phyloP scores from a whole-genome alignment of 2,329 filamentous ascomycete species.

The Clonostachys byssicola region DNA sequence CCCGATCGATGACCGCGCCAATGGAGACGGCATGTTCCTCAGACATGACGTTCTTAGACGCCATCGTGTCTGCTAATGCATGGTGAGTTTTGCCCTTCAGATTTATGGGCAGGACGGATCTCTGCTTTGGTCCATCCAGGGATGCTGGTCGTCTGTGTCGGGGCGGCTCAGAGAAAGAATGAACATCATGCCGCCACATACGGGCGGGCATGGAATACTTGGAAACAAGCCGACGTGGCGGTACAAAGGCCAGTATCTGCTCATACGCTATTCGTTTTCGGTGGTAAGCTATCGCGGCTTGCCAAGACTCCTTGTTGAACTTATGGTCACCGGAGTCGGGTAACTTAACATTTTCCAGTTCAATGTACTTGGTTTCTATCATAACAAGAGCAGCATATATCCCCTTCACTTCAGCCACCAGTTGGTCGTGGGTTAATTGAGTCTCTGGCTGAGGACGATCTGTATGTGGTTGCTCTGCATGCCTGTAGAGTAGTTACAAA shows the following conservation, averaged over 20 bases:
- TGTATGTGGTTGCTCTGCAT: no score
- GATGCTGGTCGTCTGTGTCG: conserved; percentile 71
- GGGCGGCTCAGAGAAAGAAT: conserved; percentile 75
- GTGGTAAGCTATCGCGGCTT: conserved; percentile 78
- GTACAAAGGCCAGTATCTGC: no score
- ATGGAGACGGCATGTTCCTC: conserved; percentile 78
- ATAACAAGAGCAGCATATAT: conserved; percentile 82
- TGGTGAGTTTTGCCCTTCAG: conserved; percentile 82
- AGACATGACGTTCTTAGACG: conserved; percentile 79
- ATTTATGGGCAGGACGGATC: conserved; percentile 87
- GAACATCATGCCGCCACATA: conserved; percentile 94
- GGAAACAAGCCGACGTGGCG: conserved; percentile 62
- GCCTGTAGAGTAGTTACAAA: no score
- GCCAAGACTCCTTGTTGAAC: conserved; percentile 70
- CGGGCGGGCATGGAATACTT: conserved; percentile 90
- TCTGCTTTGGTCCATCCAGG: conserved; percentile 77
- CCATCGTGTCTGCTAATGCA: conserved; percentile 84
- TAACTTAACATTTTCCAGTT: conserved; percentile 65
- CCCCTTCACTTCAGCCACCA: conserved; percentile 76
- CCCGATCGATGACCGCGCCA: conserved; percentile 77
- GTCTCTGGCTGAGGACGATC: conserved; percentile 50
- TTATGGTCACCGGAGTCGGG: conserved; percentile 21
- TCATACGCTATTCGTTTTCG: no score
- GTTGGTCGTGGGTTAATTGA: conserved; percentile 67
- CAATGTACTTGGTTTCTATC: conserved; percentile 84